Conservation (phyloP, 345 rosid species). For the Rhodomyrtus tomentosa region DNA sequence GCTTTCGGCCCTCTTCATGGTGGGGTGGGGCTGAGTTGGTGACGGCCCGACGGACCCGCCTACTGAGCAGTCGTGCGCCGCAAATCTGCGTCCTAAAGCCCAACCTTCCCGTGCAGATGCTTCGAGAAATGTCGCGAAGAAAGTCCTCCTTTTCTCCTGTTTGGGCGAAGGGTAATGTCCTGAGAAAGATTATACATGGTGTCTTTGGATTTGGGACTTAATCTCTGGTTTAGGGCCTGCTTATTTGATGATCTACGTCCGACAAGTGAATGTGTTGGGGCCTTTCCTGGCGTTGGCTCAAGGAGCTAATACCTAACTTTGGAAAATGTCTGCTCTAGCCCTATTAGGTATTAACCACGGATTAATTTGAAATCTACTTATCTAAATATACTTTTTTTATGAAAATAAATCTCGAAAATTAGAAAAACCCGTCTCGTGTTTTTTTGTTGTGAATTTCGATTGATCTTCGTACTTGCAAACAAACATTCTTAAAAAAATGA, state of each 20-base stretch:
- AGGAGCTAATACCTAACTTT: background rate
- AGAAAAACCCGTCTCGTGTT: background rate
- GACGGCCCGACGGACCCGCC: background rate
- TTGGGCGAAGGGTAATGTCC: background rate
- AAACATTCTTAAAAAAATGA: background rate
- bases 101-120: background rate
- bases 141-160: background rate
- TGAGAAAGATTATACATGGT: background rate
- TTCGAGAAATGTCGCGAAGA: background rate
- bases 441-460: background rate
- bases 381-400: background rate
- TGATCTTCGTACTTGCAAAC: background rate
- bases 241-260: background rate
- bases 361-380: background rate
- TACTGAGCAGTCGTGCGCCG: background rate
- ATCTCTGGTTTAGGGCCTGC: background rate
- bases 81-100: background rate
- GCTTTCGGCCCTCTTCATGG: background rate
- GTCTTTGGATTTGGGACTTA: background rate
- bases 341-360: background rate
- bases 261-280: background rate
- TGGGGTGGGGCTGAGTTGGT: background rate
- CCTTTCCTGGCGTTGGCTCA: background rate
- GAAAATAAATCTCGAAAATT: background rate
- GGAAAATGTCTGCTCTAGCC: background rate